phyloP scores from a whole-genome alignment of 225 moss, liverwort and hornwort species.

The Sphagnum contortum region DNA sequence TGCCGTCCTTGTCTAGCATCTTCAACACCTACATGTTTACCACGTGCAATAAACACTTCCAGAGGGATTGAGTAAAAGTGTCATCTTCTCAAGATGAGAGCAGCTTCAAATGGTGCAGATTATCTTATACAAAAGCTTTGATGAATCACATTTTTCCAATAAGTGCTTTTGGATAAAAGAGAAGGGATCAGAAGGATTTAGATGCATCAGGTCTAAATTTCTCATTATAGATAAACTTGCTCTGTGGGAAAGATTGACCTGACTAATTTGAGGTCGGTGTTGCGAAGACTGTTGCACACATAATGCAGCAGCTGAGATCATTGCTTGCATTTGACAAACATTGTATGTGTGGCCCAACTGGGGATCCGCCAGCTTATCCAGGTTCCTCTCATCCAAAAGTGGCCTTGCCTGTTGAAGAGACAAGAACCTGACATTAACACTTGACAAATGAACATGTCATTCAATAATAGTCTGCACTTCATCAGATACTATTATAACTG shows the following conservation, averaged over 20 bases:
- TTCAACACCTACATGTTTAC: too few relatives aligned
- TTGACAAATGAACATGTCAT: background rate
- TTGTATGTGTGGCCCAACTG: conserved; percentile 29
- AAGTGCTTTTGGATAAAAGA: too few relatives aligned
- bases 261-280: conserved; percentile 45
- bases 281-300: conserved; percentile 48
- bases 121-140: too few relatives aligned
- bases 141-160: too few relatives aligned
- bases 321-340: conserved; percentile 28
- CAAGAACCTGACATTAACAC: background rate
- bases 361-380: conserved; percentile 29
- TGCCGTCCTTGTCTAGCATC: too few relatives aligned
- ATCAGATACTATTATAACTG: background rate
- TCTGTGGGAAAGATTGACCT: conserved; percentile 10
- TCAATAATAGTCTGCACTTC: background rate
- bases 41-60: too few relatives aligned
- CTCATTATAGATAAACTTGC: too few relatives aligned
- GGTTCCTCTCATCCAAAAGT: conserved; percentile 31
- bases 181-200: too few relatives aligned
- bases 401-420: conserved; percentile 31
- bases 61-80: too few relatives aligned
- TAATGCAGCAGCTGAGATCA: conserved; percentile 53
- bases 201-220: too few relatives aligned
- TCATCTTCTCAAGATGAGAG: too few relatives aligned
- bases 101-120: too few relatives aligned